Conservation (phyloP, 1,284 basidiomycete species). For the Coniferiporia weirii region DNA sequence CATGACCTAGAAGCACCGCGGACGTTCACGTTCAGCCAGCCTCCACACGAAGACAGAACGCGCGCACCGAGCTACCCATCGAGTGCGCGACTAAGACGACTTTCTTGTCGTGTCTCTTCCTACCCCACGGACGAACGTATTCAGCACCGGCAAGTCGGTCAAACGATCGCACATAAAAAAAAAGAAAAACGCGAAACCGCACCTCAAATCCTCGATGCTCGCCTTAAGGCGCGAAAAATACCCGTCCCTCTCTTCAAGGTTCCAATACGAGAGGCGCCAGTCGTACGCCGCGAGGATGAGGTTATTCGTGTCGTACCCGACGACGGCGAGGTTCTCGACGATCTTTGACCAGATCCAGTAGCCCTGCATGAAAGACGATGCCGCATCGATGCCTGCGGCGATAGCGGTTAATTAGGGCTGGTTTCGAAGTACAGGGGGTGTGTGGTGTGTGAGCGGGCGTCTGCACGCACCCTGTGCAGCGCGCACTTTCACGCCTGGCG, state of each 20-base stretch:
- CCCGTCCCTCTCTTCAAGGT: conserved; percentile 87
- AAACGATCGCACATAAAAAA: no score
- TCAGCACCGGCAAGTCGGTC: no score
- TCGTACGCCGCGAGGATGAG: conserved; percentile 86
- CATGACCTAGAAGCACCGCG: conserved; percentile 34
- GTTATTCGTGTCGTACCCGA: conserved; percentile 90
- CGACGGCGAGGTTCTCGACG: conserved; percentile 87
- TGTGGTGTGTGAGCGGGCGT: no score
- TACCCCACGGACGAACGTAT: conserved; percentile 26
- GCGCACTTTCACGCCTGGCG: conserved; percentile 82
- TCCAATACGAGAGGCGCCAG: conserved; percentile 88
- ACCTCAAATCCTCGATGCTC: conserved; percentile 84
- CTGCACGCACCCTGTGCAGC: conserved; percentile 68
- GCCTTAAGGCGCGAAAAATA: conserved; percentile 88
- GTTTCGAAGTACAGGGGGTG: not conserved
- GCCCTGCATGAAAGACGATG: conserved; percentile 87
- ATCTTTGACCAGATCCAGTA: conserved; percentile 98
- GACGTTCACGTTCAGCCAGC: not conserved
- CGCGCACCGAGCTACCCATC: conserved; percentile 77
- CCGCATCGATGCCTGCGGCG: conserved; percentile 62
- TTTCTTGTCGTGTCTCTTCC: conserved; percentile 71
- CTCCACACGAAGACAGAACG: not conserved
- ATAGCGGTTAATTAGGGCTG: not conserved
- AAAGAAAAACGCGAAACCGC: conserved; percentile 20
- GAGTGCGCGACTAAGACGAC: conserved; percentile 86